Evolutionary conservation across 2,329 filamentous ascomycete species (phyloP).

Genomic region (Paracorniculantispora psalliotae): DNA sequence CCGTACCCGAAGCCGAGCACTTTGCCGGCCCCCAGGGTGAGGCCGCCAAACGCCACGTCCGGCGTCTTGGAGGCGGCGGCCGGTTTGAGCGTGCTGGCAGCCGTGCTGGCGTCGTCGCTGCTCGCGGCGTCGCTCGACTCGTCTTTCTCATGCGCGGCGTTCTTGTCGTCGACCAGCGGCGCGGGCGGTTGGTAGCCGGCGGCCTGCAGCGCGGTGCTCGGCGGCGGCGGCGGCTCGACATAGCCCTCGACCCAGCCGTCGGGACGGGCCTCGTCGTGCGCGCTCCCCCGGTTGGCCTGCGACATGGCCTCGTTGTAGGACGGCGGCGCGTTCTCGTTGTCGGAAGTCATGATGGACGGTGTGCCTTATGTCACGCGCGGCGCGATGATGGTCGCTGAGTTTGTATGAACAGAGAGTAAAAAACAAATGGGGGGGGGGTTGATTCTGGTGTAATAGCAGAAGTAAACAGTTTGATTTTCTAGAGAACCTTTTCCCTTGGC

Average conservation of each 20-base stretch:
- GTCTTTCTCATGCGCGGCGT: neutral
- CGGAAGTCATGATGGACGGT: neutral
- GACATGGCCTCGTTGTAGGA: conserved; percentile 1
- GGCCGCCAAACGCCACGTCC: neutral
- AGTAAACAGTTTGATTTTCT: too few relatives aligned
- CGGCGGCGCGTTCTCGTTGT: neutral
- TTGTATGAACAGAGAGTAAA: too few relatives aligned
- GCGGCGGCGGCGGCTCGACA: neutral
- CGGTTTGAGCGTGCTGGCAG: neutral
- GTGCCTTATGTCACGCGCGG: neutral
- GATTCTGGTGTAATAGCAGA: too few relatives aligned
- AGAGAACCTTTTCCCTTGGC: too few relatives aligned
- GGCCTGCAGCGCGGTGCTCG: neutral
- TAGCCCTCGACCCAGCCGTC: conserved; percentile 7
- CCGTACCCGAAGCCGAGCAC: neutral
- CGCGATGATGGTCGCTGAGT: too few relatives aligned
- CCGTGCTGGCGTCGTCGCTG: neutral
- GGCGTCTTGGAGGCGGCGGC: neutral
- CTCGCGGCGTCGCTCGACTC: neutral
- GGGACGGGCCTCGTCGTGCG: neutral
- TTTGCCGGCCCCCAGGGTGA: neutral
- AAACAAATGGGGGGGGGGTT: too few relatives aligned
- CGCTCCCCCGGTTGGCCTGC: neutral
- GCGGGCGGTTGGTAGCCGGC: neutral
- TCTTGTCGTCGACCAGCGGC: neutral